Base-by-base conservation (phyloP, 805 yeast species). In the Saccharomycopsis sp. region DNA sequence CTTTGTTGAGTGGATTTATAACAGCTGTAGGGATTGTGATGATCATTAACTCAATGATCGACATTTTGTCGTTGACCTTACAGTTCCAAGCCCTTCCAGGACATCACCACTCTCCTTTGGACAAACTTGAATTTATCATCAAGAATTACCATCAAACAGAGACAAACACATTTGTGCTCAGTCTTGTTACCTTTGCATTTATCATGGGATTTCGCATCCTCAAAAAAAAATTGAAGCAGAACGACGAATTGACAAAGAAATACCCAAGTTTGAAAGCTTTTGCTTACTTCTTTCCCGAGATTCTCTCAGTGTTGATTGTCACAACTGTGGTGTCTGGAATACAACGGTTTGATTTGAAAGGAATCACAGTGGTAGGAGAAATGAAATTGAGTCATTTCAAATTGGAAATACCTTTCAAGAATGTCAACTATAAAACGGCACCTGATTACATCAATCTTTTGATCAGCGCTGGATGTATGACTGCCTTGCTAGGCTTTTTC, bases 401-500 rank as follows among this genome's bases (percentile, higher is more conserved):
- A n/a, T 65, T 84, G 18, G 72, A 75, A 55, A 73, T 83, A 56
- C 97, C 97, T 64, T 72, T 1, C 21, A 44, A 41, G 50, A 41
- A 29, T 60, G 44, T 50, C 55, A 50, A 16, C 12, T 23, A 2
- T 48, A 77, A 58, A 75, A 44, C 48, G 21, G 48, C 48, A 5
- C 48, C 48, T 44, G 48, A 75, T 41, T 74, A 79, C 59, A 79
- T 86, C 60, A 77, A 80, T 54, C 75, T 77, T 24, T 70, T 83
- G 53, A 78, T 89, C 64, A 76, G 83, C n/a, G 78, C 92, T 0
- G 81, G 94, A 0, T 82, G 91, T 61, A 78, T 87, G 58, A 82
- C 89, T 61, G 95, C 97, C 0, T 80, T 90, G 67, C 73, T 92
- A 41, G 98, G 98, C 0, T 90, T 92, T 67, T 88, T 92, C 64